These are phyloP conservation scores for Metrosideros polymorpha DNA, from an alignment of 441 rosid genomes.

Conservation along the genomic window DNA sequence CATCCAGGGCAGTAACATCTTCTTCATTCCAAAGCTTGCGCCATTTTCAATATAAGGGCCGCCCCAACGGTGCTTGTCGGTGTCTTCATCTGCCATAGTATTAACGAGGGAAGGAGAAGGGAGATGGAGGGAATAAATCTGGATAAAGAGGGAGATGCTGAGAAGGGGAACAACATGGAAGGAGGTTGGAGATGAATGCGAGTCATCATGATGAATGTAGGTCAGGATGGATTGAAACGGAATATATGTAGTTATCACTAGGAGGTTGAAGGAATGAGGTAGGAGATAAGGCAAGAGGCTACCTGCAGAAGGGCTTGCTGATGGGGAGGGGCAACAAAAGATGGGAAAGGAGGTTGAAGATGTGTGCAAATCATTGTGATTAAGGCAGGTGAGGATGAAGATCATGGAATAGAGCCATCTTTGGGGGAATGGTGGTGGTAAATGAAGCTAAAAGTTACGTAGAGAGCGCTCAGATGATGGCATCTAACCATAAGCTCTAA, in stretches of 20 bases:
- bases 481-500: neutral
- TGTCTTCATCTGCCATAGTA: neutral
- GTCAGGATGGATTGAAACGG: neutral
- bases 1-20: neutral
- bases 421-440: neutral
- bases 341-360: neutral
- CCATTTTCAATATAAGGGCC: neutral
- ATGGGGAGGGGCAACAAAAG: neutral
- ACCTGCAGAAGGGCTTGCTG: neutral
- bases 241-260: too few species aligned
- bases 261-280: neutral
- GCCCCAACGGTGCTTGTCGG: neutral
- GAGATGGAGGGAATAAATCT: rapidly evolving
- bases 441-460: neutral
- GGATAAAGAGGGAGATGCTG: neutral
- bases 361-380: neutral
- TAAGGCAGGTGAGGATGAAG: neutral
- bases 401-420: neutral
- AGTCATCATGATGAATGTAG: neutral
- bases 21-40: neutral
- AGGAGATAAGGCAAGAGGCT: neutral
- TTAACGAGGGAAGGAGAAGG: neutral
- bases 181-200: neutral
- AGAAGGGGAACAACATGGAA: neutral
- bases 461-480: neutral